phyloP scores from a whole-genome alignment of 2,329 filamentous ascomycete genomes.

The Microcyclospora pomicola region DNA sequence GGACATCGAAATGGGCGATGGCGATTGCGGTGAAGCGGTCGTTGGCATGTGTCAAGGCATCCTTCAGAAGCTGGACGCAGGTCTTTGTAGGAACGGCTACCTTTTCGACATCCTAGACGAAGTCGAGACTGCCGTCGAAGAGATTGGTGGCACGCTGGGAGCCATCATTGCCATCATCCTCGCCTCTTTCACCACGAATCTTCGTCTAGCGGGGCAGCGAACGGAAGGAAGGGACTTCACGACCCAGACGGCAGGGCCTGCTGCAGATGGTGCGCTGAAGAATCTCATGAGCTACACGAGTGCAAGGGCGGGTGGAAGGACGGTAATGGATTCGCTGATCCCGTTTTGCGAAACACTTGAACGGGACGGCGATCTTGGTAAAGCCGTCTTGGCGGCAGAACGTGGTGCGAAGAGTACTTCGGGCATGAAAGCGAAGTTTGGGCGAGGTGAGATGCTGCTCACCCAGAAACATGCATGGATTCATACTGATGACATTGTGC shows the following conservation, averaged over 20 bases:
- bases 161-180: constrained; percentile 25
- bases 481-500: background rate
- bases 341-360: constrained; percentile 25
- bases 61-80: constrained; percentile 18
- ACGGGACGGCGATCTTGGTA: constrained; percentile 10
- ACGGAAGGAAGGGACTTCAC: constrained; percentile 12
- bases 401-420: constrained; percentile 21
- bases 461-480: background rate
- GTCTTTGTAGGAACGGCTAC: constrained; percentile 15
- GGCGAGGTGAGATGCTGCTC: constrained; percentile 15
- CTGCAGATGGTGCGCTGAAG: constrained; percentile 26
- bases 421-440: constrained; percentile 25
- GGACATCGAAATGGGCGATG: constrained; percentile 51
- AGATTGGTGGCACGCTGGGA: constrained; percentile 25
- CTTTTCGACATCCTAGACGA: constrained; percentile 23
- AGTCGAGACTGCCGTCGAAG: constrained; percentile 22
- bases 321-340: constrained; percentile 26
- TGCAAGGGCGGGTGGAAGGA: constrained; percentile 22
- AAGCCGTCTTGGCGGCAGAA: constrained; percentile 20
- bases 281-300: constrained; percentile 29
- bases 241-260: constrained; percentile 13
- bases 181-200: constrained; percentile 26
- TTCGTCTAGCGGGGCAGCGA: constrained; percentile 21
- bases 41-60: constrained; percentile 24
- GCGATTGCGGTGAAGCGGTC: constrained; percentile 49